Conservation (phyloP, 2,329 filamentous ascomycete species). For the Trichoderma asperellum region DNA sequence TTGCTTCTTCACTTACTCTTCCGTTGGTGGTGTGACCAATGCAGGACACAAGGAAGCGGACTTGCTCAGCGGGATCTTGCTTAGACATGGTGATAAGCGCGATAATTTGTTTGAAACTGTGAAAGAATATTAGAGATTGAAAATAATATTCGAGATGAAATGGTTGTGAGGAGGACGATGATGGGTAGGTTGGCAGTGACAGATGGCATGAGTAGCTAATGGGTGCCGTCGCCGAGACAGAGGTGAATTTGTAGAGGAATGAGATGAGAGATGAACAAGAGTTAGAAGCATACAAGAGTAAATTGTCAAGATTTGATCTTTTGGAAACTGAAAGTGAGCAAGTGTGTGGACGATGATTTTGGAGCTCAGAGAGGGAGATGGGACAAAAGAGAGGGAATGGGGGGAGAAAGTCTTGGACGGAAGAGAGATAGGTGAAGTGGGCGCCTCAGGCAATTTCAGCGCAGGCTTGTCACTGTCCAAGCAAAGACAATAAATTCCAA, state of each 20-base stretch:
- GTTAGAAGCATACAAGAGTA: not conserved
- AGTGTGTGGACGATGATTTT: not conserved
- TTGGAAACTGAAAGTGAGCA: not conserved
- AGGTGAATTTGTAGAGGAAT: not conserved
- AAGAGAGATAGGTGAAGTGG: not conserved
- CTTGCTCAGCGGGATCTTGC: slow-evolving; percentile 57
- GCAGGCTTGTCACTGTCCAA: not conserved
- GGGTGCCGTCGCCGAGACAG: not conserved
- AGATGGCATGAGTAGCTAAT: not conserved
- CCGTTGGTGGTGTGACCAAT: slow-evolving; percentile 64
- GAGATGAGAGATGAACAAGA: not conserved
- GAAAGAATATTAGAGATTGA: not conserved
- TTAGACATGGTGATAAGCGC: slow-evolving; percentile 51
- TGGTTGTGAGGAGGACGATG: not conserved
- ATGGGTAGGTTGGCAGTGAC: no score
- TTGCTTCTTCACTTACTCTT: slow-evolving; percentile 51
- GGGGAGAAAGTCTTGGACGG: no score
- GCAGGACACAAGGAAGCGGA: slow-evolving; percentile 69
- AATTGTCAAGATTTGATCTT: not conserved
- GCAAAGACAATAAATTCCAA: not conserved
- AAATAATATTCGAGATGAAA: not conserved
- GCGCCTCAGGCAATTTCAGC: not conserved
- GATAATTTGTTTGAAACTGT: not conserved
- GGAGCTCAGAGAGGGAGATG: not conserved
- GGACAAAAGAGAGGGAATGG: not conserved